Evolutionary conservation across 441 rosid species (phyloP), one percentile per base, ranked within the genome.

Genomic region (Populus hybrid): DNA sequence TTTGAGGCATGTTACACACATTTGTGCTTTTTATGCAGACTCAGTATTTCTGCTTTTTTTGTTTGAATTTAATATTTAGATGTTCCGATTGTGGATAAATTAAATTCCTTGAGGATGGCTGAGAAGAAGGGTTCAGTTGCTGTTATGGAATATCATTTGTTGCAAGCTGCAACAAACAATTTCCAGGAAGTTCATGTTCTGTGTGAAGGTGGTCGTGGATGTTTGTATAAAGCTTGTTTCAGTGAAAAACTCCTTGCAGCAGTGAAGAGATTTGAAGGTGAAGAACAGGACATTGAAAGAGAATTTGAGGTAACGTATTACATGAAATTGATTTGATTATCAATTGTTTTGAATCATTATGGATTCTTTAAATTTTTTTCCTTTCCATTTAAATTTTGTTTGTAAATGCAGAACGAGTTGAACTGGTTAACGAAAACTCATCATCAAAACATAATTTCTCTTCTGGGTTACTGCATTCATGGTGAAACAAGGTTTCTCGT

Each of bases 371-470:
- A 38, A 16, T 64, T 24, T 24, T n/a, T n/a, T n/a, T n/a, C n/a
- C n/a, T 4, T 7, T 65, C 46, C 12, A 54, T 70, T 69, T 77
- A 71, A 42, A 50, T 59, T 72, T 30, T 36, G 14, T 64, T 70
- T 83, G 20, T 28, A 38, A 71, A 9, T 81, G 88, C 92, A 95
- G 98, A 91, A 84, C 81, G 99, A 93, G 87, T 81, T 91, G 81
- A 88, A 87, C 61, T 91, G 91, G 97, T 79, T 92, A 85, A 85
- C 67, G n/a, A 92, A 89, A 85, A 84, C 89, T 83, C 90, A 21
- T 74, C 99, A 95, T 86, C 98, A 90, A 87, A 93, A 95, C 84
- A 83, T 92, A 78, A 75, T 93, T 78, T 86, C 91, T 34, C 84
- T 93, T 32, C 68, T 90, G 83, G 99, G 99, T 74, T 90, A 85